phyloP scores from a whole-genome alignment of 768 basidiomycete genomes.

The Mycena haematopus region DNA sequence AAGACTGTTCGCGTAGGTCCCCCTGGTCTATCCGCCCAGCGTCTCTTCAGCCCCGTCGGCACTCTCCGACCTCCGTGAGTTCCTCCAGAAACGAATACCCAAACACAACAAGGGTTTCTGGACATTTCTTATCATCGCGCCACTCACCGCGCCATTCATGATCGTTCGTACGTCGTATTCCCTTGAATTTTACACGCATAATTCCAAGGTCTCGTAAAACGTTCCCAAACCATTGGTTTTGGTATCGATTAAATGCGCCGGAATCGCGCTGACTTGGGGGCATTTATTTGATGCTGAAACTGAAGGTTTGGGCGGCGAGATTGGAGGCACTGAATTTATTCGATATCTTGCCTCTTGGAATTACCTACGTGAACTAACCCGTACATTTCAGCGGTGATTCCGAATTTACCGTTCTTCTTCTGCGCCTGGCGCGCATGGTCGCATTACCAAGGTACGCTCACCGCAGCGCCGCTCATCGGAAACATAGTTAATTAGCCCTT shows the following conservation, averaged over 20 bases:
- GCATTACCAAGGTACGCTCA: conserved; percentile 70
- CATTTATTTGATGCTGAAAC: too few species aligned
- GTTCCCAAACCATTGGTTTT: too few species aligned
- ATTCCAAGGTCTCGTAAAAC: background rate
- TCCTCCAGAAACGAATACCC: conserved; percentile 63
- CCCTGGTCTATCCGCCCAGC: conserved; percentile 65
- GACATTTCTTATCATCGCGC: conserved; percentile 69
- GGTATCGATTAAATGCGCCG: too few species aligned
- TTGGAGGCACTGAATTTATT: background rate
- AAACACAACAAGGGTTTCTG: conserved; percentile 71
- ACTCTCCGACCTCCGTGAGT: conserved; percentile 53
- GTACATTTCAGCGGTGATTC: conserved; percentile 65
- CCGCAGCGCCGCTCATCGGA: background rate
- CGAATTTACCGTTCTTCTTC: conserved; percentile 87
- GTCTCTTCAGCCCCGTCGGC: conserved; percentile 42
- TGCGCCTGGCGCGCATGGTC: conserved; percentile 87
- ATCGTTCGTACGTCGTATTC: conserved; percentile 67
- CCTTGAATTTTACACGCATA: too few species aligned
- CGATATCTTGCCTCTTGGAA: background rate
- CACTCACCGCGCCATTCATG: conserved; percentile 78
- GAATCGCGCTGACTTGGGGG: too few species aligned
- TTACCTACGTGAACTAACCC: background rate
- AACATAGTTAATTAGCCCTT: conserved; percentile 41
- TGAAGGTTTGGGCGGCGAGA: too few species aligned
- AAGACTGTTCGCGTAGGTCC: conserved; percentile 53